Conservation (phyloP, 2,329 filamentous ascomycete species). For the Stagonosporopsis vannaccii region DNA sequence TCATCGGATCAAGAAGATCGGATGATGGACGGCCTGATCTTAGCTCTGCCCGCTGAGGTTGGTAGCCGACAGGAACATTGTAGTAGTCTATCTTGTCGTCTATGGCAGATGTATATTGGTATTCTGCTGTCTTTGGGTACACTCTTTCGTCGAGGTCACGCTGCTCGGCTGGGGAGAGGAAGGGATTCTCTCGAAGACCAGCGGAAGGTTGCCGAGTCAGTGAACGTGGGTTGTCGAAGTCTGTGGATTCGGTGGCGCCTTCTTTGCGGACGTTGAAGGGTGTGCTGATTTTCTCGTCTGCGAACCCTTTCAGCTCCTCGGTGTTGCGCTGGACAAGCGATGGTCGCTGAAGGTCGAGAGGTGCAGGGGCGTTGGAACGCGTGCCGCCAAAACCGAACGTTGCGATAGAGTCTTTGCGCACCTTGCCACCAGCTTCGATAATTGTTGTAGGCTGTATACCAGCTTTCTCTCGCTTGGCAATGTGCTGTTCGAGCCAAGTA, state of each 20-base stretch:
- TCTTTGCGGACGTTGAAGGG: conserved; percentile 33
- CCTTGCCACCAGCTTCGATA: background rate
- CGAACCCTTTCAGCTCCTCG: conserved; percentile 27
- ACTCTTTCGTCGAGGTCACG: conserved; percentile 9
- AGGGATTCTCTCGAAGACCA: conserved; percentile 3
- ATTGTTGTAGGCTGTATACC: conserved; percentile 1
- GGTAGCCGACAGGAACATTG: conserved; percentile 20
- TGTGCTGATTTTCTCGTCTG: conserved; percentile 31
- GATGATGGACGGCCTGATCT: conserved; percentile 21
- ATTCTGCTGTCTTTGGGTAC: conserved; percentile 18
- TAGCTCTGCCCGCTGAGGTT: conserved; percentile 1
- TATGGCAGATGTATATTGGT: conserved; percentile 14
- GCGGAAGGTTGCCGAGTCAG: conserved; percentile 2
- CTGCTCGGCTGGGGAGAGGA: conserved; percentile 12
- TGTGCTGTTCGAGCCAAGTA: conserved; percentile 36
- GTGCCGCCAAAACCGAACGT: conserved; percentile 35
- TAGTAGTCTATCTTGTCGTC: conserved; percentile 18
- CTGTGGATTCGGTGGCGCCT: conserved; percentile 13
- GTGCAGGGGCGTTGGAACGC: conserved; percentile 12
- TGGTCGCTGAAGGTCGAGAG: conserved; percentile 13
- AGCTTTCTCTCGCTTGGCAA: conserved; percentile 25
- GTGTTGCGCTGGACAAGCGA: conserved; percentile 20
- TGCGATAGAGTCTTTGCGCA: conserved; percentile 24
- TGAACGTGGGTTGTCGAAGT: conserved; percentile 2
- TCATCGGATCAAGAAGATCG: conserved; percentile 15